phyloP scores from a whole-genome alignment of 2,329 filamentous ascomycete species.

The Thermoascus crustaceus region DNA sequence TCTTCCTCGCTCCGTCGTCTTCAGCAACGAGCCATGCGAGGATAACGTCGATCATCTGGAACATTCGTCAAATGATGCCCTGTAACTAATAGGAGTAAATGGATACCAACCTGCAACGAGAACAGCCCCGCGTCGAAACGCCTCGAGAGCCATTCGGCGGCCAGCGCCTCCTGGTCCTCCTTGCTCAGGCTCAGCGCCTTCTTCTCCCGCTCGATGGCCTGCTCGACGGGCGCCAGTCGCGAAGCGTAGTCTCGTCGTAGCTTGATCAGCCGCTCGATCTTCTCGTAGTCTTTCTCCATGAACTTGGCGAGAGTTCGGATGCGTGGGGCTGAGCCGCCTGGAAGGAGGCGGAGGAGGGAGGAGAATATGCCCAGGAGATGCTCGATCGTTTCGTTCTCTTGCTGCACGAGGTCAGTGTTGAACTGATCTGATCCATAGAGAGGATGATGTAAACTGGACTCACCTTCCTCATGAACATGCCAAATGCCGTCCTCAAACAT shows the following conservation, averaged over 20 bases:
- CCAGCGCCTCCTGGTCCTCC: conserved; percentile 54
- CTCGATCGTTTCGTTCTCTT: conserved; percentile 59
- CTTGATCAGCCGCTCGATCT: conserved; percentile 63
- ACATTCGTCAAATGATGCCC: conserved; percentile 3
- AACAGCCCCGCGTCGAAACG: conserved; percentile 79
- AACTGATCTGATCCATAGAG: not conserved
- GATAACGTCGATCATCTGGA: conserved; percentile 65
- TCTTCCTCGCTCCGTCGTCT: conserved; percentile 64
- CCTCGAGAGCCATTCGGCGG: conserved; percentile 64
- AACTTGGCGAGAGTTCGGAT: conserved; percentile 89
- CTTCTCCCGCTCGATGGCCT: conserved; percentile 53
- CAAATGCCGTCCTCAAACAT: conserved; percentile 77
- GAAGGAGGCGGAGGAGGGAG: conserved; percentile 69
- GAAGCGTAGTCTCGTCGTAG: conserved; percentile 63
- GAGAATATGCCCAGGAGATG: conserved; percentile 81
- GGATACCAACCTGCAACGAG: conserved; percentile 54
- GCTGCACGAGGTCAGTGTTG: conserved; percentile 31
- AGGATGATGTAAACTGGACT: not conserved
- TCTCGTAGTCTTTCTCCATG: conserved; percentile 86
- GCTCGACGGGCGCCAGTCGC: conserved; percentile 55
- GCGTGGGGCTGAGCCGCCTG: conserved; percentile 65
- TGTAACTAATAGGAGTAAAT: not conserved
- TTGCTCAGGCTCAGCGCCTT: conserved; percentile 43
- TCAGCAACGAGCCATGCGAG: conserved; percentile 89
- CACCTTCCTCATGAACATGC: conserved; percentile 74